These are phyloP conservation scores for Sapria himalayana DNA, from an alignment of 345 rosid species.

Conservation along the genomic window DNA sequence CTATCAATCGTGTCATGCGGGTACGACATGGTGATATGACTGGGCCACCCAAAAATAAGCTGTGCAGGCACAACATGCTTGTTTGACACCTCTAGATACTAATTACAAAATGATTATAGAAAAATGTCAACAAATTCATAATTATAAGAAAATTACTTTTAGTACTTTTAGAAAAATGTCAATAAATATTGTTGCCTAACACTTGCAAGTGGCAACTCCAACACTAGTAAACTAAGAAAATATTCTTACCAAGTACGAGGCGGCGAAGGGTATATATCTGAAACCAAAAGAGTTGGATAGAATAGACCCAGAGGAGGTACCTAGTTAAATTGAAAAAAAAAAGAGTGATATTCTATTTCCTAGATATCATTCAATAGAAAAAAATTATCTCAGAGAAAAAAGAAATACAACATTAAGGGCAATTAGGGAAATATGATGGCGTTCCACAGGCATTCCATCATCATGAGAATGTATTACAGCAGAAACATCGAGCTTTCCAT, in stretches of 20 bases:
- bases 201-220: no score
- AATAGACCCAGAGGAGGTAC: constrained; percentile 95
- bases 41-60: no score
- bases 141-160: no score
- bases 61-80: no score
- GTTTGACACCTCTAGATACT: no score
- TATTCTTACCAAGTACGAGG: constrained; percentile 57
- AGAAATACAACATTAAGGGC: constrained; percentile 57
- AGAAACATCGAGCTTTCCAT: constrained; percentile 49
- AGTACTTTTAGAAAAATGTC: no score
- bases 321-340: constrained; percentile 17
- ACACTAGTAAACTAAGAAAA: constrained; percentile 4
- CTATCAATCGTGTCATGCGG: no score
- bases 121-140: no score
- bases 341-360: not conserved
- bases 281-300: constrained; percentile 67
- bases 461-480: constrained; percentile 63
- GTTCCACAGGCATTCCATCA: constrained; percentile 42
- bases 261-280: constrained; percentile 71
- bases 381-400: not conserved
- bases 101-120: no score
- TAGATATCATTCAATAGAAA: constrained; percentile 2
- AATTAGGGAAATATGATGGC: constrained; percentile 68
- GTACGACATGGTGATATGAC: no score
- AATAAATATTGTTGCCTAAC: no score